phyloP scores from a whole-genome alignment of 2,329 filamentous ascomycete species.

The Rhinocladiella similis region DNA sequence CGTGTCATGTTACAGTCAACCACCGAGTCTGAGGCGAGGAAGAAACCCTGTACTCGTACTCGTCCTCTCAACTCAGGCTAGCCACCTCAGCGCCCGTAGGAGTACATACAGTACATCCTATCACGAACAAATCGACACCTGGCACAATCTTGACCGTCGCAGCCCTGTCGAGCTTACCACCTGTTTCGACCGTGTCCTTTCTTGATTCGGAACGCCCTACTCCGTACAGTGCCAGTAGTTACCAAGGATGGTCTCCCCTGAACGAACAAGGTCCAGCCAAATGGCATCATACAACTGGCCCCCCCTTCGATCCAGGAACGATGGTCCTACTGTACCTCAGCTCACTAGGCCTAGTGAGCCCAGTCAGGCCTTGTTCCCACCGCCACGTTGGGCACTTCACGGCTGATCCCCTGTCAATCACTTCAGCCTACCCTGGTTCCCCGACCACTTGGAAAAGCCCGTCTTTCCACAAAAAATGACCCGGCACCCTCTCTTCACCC shows the following conservation, averaged over 20 bases:
- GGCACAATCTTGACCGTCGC: not conserved
- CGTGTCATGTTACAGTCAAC: no score
- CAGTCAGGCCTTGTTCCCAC: no score
- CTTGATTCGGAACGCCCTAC: not conserved
- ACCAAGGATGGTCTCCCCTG: no score
- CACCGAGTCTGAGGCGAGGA: no score
- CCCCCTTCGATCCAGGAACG: not conserved
- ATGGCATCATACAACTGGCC: not conserved
- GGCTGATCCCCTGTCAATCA: constrained; percentile 1
- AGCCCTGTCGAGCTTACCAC: not conserved
- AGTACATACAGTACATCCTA: not conserved
- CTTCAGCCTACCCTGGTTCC: not conserved
- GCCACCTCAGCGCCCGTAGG: not conserved
- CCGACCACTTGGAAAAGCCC: not conserved
- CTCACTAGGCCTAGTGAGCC: no score
- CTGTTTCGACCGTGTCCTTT: not conserved
- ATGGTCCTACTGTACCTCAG: not conserved
- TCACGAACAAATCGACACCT: not conserved
- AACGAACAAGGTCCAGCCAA: no score
- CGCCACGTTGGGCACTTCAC: constrained; percentile 1
- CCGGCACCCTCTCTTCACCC: not conserved
- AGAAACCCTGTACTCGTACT: no score
- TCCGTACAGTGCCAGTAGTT: not conserved
- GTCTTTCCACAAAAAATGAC: not conserved
- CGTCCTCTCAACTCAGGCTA: no score